These are phyloP conservation scores for Aspergillus luchuensis DNA, from an alignment of 2,329 filamentous ascomycete species.

Conservation along the genomic window DNA sequence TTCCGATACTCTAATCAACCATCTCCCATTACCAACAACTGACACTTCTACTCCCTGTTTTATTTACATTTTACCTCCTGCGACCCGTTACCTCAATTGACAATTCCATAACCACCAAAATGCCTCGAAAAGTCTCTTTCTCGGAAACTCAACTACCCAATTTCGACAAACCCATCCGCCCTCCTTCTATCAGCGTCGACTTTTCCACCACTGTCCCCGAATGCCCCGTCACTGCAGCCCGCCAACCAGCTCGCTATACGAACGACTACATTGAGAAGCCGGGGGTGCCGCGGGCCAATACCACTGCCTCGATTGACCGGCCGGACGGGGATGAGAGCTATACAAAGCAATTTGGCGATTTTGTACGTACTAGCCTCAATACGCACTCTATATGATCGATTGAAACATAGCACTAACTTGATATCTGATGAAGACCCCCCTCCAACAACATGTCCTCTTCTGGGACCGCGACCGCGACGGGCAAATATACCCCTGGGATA, in stretches of 20 bases:
- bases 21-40: no score
- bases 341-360: slow-evolving; percentile 8
- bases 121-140: background rate
- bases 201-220: background rate
- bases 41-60: background rate
- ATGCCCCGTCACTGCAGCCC: background rate
- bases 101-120: background rate
- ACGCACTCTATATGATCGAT: no score
- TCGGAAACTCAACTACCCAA: background rate
- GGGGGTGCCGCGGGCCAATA: slow-evolving; percentile 8
- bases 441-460: slow-evolving; percentile 48
- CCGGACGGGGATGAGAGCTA: slow-evolving; percentile 11
- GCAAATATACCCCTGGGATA: slow-evolving; percentile 44
- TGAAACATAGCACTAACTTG: background rate
- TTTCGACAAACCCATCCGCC: background rate
- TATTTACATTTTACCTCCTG: background rate
- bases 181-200: background rate
- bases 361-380: background rate
- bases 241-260: slow-evolving; percentile 2
- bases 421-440: slow-evolving; percentile 26
- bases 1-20: no score
- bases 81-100: background rate
- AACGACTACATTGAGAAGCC: slow-evolving; percentile 6
- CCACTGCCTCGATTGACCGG: slow-evolving; percentile 6
- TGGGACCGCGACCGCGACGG: slow-evolving; percentile 48